Evolutionary conservation across 441 rosid genomes (phyloP), one percentile per base, ranked within the genome.

Genomic region (Populus hybrid): DNA sequence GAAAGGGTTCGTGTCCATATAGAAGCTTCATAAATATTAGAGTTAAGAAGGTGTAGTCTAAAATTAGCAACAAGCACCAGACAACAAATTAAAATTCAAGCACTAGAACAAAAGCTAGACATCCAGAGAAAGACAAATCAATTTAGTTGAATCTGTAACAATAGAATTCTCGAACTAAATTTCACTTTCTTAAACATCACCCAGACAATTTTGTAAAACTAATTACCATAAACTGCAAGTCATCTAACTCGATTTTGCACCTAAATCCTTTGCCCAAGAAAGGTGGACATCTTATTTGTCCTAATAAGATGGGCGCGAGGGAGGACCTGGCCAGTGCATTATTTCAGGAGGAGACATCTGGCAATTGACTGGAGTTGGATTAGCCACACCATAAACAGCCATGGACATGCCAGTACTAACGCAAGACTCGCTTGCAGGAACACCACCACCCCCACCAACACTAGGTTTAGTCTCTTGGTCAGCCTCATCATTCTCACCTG

Each of bases 291-390:
- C n/a, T 20, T 20, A 57, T 20, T 57, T 8, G 10, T 20, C n/a
- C 63, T 57, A 57, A 57, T 57, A 57, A 6, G 63, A 20, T 57
- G 86, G 81, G 7, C 83, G 82, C 57, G 77, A 34, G 57, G 84
- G 50, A 30, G 81, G 65, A 1, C 72, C 84, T 9, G 63, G 63
- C 87, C 85, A 84, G 11, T 77, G 87, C 83, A 81, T 79, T 18
- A 72, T 67, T 73, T 82, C 84, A 23, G 84, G 79, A 24, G 84
- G 34, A 11, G 77, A 16, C 28, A 86, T 75, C 54, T 82, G 88
- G 77, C 81, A 68, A 57, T 54, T 82, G 38, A 82, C n/a, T 11
- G 85, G 89, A 12, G 73, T 30, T 14, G 83, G 80, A 68, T 67
- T 81, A 6, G 75, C 42, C 63, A 69, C 81, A 7, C 76, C 83